These are phyloP conservation scores for Casuarina glauca DNA, from an alignment of 306 rosid genomes.

Conservation along the genomic window DNA sequence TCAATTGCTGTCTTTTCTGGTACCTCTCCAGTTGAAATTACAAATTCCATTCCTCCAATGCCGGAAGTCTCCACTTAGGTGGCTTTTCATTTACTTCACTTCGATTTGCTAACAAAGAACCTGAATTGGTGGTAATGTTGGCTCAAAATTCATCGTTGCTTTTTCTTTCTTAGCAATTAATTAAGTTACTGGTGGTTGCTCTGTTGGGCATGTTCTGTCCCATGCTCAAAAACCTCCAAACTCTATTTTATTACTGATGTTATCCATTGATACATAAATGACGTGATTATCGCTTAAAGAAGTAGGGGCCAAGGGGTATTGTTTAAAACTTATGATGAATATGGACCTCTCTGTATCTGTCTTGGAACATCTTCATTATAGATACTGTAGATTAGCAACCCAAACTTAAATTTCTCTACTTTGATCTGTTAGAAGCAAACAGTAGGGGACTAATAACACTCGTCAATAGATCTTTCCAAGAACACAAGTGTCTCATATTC, in stretches of 20 bases:
- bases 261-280: too few species aligned
- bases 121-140: too few species aligned
- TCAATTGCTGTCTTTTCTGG: too few species aligned
- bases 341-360: neutral
- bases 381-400: neutral
- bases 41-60: neutral
- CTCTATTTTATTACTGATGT: too few species aligned
- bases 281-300: too few species aligned
- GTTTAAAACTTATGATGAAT: neutral
- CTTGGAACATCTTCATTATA: neutral
- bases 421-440: neutral
- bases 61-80: neutral
- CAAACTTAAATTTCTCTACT: neutral
- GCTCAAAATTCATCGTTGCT: neutral
- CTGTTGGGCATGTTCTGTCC: neutral
- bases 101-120: neutral
- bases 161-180: neutral
- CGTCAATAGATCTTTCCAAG: neutral
- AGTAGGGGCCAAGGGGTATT: too few species aligned
- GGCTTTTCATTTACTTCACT: neutral
- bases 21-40: neutral
- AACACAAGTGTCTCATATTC: neutral
- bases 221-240: neutral
- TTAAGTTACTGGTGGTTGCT: neutral
- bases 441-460: neutral